phyloP scores from a whole-genome alignment of 805 yeast species.

The Clavispora carvajalis region DNA sequence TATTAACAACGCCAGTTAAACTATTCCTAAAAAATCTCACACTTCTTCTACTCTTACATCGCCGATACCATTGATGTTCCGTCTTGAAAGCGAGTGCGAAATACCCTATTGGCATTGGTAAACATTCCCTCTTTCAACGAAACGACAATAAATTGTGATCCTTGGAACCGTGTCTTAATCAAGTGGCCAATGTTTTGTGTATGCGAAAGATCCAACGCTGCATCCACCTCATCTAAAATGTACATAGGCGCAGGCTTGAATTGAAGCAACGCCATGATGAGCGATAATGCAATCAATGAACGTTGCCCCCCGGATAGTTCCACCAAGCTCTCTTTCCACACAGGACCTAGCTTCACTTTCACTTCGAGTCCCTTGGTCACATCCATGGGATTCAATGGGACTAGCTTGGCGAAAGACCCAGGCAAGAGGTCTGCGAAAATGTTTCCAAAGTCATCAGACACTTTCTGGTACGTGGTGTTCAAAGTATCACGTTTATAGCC shows the following conservation, averaged over 20 bases:
- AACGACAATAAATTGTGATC: conserved; percentile 94
- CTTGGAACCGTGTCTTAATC: conserved; percentile 90
- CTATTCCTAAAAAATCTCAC: too few relatives aligned
- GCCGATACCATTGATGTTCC: conserved; percentile 90
- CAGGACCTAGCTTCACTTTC: conserved; percentile 80
- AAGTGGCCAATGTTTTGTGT: conserved; percentile 97
- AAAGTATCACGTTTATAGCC: conserved; percentile 81
- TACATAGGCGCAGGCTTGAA: conserved; percentile 99
- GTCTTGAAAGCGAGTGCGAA: conserved; percentile 90
- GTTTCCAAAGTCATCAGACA: conserved; percentile 81
- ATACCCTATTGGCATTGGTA: conserved; percentile 91
- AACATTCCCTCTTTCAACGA: conserved; percentile 98
- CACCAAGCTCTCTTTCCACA: conserved; percentile 94
- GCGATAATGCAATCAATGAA: conserved; percentile 85
- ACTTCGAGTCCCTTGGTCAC: conserved; percentile 89
- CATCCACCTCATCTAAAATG: conserved; percentile 95
- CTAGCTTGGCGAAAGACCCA: conserved; percentile 83
- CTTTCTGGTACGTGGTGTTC: conserved; percentile 79
- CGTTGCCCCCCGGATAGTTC: conserved; percentile 97
- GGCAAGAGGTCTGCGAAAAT: conserved; percentile 87
- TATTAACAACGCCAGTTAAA: too few relatives aligned
- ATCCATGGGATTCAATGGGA: conserved; percentile 72
- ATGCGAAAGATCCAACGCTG: conserved; percentile 94
- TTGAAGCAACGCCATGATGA: conserved; percentile 86
- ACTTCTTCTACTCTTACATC: conserved; percentile 38